Evolutionary conservation across 2,329 filamentous ascomycete species (phyloP), one percentile per base, ranked within the genome.

Genomic region (Curvularia verruculosa): DNA sequence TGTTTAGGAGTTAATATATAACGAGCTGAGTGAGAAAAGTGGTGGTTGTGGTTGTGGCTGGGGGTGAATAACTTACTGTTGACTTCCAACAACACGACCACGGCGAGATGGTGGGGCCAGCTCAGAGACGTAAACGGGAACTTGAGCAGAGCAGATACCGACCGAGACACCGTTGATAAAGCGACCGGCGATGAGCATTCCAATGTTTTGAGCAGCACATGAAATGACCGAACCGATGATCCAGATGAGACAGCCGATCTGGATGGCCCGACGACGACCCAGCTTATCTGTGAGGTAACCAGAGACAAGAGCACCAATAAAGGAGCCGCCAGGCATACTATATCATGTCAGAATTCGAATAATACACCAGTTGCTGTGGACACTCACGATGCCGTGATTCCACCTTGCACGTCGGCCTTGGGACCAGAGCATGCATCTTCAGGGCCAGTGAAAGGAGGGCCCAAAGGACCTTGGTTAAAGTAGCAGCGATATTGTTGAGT

Each of bases 91-190:
- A 31, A 92, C 81, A 41, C 86, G 83, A 15, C 88, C 88, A 60
- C 88, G 83, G 66, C 79, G 81, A 31, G 74, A 75, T 1, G 83
- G 81, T 45, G 84, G 84, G 18, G 87, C 85, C 28, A 90, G 80
- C 70, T 90, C 88, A 21, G 86, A 83, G 21, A 89, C 83, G 69
- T 89, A 90, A 29, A 89, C 86, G 3, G 87, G 86, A 2, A 88
- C 88, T 65, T 90, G 86, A 7, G 86, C 85, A 36, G 85, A 88
- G 62, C 86, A 86, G 65, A 92, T 91, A 58, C 90, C 90, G 53
- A 92, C 88, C 54, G 87, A 87, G 63, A 92, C 69, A 40, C 90
- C 90, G 61, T 89, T 88, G 73, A 92, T 85, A 60, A 77, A 89
- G 78, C 90, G 86, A 3, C 89, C 90, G 2, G 84, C 84, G 58